Base-by-base conservation (phyloP, 768 basidiomycete genomes). In the Mycena albidolilacea region DNA sequence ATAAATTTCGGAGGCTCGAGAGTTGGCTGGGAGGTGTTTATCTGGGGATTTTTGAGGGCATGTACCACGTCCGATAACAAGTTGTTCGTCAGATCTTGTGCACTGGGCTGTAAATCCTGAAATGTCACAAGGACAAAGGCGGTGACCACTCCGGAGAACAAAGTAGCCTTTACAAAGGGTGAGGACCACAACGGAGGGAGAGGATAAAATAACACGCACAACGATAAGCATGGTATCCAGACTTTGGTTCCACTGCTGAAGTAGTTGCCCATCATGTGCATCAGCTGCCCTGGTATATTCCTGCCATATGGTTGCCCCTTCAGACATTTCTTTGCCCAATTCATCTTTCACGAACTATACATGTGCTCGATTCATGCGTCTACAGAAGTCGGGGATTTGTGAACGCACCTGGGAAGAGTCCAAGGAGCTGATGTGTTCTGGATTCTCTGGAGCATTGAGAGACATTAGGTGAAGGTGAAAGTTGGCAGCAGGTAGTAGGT, bases 71-170 rank as follows among this genome's bases (percentile, higher is more conserved):
- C 52, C 59, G 52, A 35, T 3, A 72, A 41, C 57, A 72, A 61
- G 14, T 48, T 23, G 35, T 72, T 72, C 5, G 71, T 72, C 46
- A 67, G 19, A 35, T 62, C 71, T 72, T 72, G 71, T 41, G 71
- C 55, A 66, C 59, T 67, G 43, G 64, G 71, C 12, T 30, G 37
- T 19, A 72, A 37, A 68, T 44, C 58, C 2, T 72, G 64, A 50
- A 52, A 52, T 48, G 65, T 60, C 6, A 37, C 64, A 62, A 72
- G 52, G 38, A 67, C 59, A 72, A 72, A 72, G 44, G 71, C 71
- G n/a, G 71, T 72, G 37, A 72, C 64, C 64, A 72, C 65, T 9
- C 65, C 71, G 3, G 71, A 72, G 65, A 72, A 72, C 66, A 72
- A 67, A 60, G 64, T 67, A 50, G 71, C 71, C 71, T 72, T 57